A percentile compares a stretch with the other conserved stretches of the same genome.
Conservation (phyloP, 345 rosid species). For the Melastoma malabathricum region DNA sequence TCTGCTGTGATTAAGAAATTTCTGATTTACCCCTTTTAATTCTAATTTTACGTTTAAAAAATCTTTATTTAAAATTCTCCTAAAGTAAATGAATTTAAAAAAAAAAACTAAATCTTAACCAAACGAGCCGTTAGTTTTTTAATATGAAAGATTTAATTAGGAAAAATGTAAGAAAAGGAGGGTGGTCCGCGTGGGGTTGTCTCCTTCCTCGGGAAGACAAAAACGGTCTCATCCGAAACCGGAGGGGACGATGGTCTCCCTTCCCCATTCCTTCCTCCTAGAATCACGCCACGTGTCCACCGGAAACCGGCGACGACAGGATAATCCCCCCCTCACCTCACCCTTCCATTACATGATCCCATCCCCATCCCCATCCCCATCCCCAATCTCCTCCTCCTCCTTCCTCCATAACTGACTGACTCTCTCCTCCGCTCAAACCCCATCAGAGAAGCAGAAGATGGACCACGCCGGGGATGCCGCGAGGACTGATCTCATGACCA, state of each 20-base stretch:
- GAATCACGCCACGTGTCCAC: too few species aligned
- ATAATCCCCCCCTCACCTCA: neutral
- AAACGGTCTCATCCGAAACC: conserved; percentile 33
- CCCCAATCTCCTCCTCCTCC: neutral
- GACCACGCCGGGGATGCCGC: conserved; percentile 79
- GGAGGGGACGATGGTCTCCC: conserved; percentile 2
- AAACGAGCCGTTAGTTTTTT: too few species aligned
- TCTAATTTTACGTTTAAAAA: too few species aligned
- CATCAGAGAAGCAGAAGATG: conserved; percentile 21
- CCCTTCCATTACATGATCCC: neutral
- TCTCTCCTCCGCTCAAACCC: neutral
- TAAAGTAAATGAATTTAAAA: too few species aligned
- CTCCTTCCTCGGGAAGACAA: conserved; percentile 52
- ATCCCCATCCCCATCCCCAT: neutral
- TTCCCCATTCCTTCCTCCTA: too few species aligned
- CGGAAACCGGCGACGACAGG: too few species aligned
- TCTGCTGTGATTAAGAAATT: too few species aligned
- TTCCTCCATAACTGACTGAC: neutral
- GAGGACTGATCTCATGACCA: conserved; percentile 96
- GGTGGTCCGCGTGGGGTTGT: conserved; percentile 10
- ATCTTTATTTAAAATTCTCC: too few species aligned
- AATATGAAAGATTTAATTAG: too few species aligned
- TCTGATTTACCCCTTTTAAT: too few species aligned
- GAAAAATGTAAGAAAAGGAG: neutral
- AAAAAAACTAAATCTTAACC: too few species aligned